Conservation (phyloP, 1,284 basidiomycete genomes). For the Ganoderma lingzhi region DNA sequence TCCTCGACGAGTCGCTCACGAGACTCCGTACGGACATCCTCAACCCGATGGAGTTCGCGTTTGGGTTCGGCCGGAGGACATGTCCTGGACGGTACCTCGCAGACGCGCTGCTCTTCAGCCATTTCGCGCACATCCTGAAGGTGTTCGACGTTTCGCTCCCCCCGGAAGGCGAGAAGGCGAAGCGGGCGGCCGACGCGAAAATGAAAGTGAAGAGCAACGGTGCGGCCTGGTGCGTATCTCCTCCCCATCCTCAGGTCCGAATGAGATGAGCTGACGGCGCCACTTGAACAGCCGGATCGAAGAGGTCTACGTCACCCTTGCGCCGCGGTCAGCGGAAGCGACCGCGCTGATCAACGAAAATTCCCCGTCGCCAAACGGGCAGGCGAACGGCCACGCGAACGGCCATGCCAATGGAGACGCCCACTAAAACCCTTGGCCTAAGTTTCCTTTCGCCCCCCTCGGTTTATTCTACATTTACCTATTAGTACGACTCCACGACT, state of each 20-base stretch:
- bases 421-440: neutral
- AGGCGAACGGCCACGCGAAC: constrained; percentile 1
- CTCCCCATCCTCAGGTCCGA: neutral
- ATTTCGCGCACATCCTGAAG: constrained; percentile 28
- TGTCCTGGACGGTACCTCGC: constrained; percentile 33
- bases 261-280: neutral
- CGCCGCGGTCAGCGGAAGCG: constrained; percentile 19
- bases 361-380: neutral
- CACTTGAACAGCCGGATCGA: constrained; percentile 22
- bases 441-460: neutral
- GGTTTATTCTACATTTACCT: neutral
- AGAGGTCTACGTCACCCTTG: constrained; percentile 25
- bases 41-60: constrained; percentile 41
- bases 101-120: constrained; percentile 33
- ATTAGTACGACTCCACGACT: neutral
- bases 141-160: constrained; percentile 29
- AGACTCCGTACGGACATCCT: constrained; percentile 30
- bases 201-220: constrained; percentile 32
- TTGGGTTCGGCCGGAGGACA: constrained; percentile 30
- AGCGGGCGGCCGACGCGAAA: constrained; percentile 22
- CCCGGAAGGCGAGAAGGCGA: constrained; percentile 15
- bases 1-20: constrained; percentile 25
- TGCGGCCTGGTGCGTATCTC: constrained; percentile 24
- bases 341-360: constrained; percentile 19
- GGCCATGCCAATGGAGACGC: constrained; percentile 10